A percentile compares a stretch with the other conserved stretches of the same genome.
Conservation (phyloP, 1,284 basidiomycete species). For the Ganoderma sp. region DNA sequence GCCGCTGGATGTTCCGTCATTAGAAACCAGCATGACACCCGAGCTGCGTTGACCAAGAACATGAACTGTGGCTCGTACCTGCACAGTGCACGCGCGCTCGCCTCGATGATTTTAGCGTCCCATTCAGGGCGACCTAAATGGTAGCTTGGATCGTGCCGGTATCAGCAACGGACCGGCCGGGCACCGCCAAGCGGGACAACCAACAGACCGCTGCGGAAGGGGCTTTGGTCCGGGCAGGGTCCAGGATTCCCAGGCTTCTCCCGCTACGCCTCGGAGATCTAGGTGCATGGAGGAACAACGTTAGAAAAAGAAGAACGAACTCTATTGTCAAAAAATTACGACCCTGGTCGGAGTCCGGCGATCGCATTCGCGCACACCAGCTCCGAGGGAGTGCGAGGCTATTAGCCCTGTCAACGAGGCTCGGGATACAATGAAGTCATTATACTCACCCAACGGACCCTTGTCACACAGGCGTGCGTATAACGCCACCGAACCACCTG, state of each 20-base stretch:
- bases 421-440: slow-evolving; percentile 11
- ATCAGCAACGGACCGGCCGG: neutral
- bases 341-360: neutral
- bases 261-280: neutral
- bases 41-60: neutral
- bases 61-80: neutral
- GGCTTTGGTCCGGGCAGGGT: neutral
- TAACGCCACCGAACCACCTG: neutral
- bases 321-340: slow-evolving; percentile 1
- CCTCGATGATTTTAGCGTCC: neutral
- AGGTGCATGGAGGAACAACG: neutral
- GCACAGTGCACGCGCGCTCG: neutral
- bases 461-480: slow-evolving; percentile 6
- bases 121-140: neutral
- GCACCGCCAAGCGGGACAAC: slow-evolving; percentile 1
- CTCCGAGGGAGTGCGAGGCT: neutral
- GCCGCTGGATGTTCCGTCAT: neutral
- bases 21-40: neutral
- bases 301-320: neutral
- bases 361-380: neutral
- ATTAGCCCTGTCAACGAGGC: slow-evolving; percentile 16
- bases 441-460: slow-evolving; percentile 4
- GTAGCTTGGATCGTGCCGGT: neutral
- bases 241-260: slow-evolving; percentile 1
- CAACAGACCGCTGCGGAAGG: neutral